These are phyloP conservation scores for Prunus kanzakura DNA, from an alignment of 306 rosid species.

Conservation along the genomic window DNA sequence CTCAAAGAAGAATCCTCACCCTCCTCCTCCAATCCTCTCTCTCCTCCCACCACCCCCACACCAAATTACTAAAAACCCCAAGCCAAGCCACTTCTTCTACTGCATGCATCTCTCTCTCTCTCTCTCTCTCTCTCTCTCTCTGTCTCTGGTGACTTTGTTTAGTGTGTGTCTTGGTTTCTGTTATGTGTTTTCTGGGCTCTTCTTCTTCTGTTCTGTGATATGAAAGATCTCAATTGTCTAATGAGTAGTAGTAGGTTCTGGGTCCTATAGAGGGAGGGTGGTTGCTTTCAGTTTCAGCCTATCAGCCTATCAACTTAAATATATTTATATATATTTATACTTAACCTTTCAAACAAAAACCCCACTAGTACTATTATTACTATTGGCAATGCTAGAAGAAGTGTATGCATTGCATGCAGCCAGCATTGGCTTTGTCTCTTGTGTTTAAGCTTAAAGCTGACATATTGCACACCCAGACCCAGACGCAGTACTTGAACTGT, in stretches of 20 bases:
- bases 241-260: conserved; percentile 23
- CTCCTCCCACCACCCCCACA: not conserved
- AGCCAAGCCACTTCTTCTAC: not conserved
- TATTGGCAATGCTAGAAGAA: too few species aligned
- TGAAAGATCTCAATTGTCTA: conserved; percentile 36
- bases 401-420: too few species aligned
- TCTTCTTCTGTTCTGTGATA: not conserved
- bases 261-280: conserved; percentile 2
- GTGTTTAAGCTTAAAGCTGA: conserved; percentile 24
- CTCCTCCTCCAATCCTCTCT: not conserved
- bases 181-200: not conserved
- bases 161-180: conserved; percentile 24
- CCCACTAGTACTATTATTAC: not conserved
- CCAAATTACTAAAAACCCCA: not conserved
- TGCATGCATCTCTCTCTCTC: not conserved
- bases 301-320: too few species aligned
- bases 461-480: conserved; percentile 14
- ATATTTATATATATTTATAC: not conserved
- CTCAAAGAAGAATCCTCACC: conserved; percentile 53
- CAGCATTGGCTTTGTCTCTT: conserved; percentile 8
- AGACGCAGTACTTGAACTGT: not conserved
- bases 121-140: not conserved
- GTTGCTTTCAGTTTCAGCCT: too few species aligned
- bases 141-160: conserved; percentile 10
- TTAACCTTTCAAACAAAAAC: not conserved